A percentile compares a stretch with the other conserved stretches of the same genome.
These are phyloP conservation scores for Helianthus tuberosus DNA, from an alignment of 129 eudicot species.

Conservation along the genomic window DNA sequence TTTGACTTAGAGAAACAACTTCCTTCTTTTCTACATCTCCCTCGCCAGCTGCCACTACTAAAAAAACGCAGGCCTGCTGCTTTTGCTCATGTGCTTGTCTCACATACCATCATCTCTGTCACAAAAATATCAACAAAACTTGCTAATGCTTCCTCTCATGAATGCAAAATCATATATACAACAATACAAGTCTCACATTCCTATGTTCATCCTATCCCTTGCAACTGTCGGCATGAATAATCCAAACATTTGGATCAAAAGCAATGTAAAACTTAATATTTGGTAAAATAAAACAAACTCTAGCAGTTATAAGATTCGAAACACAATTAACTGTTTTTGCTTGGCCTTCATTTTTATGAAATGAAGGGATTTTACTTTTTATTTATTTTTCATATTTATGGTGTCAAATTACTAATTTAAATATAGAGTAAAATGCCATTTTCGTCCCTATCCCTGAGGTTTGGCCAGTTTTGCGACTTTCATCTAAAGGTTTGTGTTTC, in stretches of 20 bases:
- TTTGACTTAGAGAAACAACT: neutral
- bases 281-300: neutral
- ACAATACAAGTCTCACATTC: neutral
- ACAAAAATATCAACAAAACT: conserved; percentile 14
- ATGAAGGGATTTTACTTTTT: neutral
- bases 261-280: neutral
- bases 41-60: conserved; percentile 4
- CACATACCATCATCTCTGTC: conserved; percentile 30
- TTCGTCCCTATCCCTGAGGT: no score
- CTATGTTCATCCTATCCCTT: neutral
- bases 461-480: no score
- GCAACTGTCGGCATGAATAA: neutral
- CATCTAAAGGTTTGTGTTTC: no score
- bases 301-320: neutral
- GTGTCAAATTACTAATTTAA: neutral
- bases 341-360: neutral
- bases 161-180: neutral
- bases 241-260: neutral
- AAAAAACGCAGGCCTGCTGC: conserved; percentile 28
- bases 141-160: neutral
- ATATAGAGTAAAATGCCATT: no score
- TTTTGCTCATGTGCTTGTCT: conserved; percentile 14
- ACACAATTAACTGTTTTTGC: neutral
- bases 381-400: neutral
- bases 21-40: conserved; percentile 11